Evolutionary conservation across 2,329 filamentous ascomycete species (phyloP).

Genomic region (Botrytis sinoallii): DNA sequence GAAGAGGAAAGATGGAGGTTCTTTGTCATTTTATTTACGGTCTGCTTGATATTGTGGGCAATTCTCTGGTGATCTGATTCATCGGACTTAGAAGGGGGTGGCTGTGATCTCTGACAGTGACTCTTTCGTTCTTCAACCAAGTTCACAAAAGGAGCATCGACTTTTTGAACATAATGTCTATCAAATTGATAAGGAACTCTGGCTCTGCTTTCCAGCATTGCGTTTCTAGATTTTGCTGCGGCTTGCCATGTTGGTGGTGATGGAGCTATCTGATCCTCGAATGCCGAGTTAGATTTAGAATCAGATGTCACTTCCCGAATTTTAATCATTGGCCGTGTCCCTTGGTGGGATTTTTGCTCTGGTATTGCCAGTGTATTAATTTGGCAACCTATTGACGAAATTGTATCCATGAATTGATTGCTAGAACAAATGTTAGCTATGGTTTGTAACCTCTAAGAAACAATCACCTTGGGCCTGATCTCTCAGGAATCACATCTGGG

Average conservation of each 20-base stretch:
- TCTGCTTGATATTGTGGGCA: conserved; percentile 25
- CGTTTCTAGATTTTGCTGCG: neutral
- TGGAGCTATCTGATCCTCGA: conserved; percentile 2
- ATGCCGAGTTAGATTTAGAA: neutral
- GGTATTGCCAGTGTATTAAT: neutral
- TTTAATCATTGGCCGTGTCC: conserved; percentile 1
- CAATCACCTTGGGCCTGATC: neutral
- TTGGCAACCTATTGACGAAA: neutral
- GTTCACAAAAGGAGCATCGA: conserved; percentile 9
- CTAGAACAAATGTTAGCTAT: neutral
- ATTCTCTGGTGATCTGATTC: conserved; percentile 15
- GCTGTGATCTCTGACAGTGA: conserved; percentile 6
- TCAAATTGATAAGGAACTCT: neutral
- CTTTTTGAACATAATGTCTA: neutral
- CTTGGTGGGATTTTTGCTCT: neutral
- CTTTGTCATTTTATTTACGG: conserved; percentile 29
- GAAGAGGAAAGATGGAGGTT: conserved; percentile 21
- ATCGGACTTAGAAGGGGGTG: neutral
- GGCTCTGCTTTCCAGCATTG: conserved; percentile 1
- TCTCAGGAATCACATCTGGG: conserved; percentile 1
- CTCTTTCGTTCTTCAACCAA: conserved; percentile 18
- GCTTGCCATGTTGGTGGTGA: conserved; percentile 7
- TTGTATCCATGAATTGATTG: neutral
- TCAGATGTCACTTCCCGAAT: neutral
- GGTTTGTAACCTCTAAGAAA: neutral